Conservation (phyloP, 192 early-diverging fungal genomes). For the Coemansia guatemalensis region DNA sequence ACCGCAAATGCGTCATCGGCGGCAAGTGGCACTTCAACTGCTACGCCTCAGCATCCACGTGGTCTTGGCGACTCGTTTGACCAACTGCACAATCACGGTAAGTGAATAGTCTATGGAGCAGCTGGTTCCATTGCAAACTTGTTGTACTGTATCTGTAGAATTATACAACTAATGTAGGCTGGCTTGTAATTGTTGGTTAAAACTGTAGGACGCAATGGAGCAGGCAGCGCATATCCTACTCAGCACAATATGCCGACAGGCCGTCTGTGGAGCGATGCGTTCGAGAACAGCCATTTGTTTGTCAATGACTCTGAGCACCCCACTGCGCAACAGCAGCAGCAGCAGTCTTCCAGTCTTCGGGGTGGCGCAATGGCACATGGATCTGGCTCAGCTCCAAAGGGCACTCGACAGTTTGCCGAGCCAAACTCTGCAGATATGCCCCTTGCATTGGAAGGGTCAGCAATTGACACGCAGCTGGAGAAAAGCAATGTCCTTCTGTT, state of each 20-base stretch:
- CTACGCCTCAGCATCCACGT: slow-evolving; percentile 19
- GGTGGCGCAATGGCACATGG: not conserved
- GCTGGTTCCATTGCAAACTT: not conserved
- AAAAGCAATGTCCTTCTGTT: slow-evolving; percentile 89
- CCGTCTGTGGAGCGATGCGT: slow-evolving; percentile 46
- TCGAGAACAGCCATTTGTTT: slow-evolving; percentile 44
- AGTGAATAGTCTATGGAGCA: not conserved
- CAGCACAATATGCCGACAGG: slow-evolving; percentile 42
- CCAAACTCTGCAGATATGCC: not conserved
- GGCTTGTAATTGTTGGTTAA: not conserved
- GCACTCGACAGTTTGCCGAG: not conserved
- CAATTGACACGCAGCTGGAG: slow-evolving; percentile 63
- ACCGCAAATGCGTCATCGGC: slow-evolving; percentile 8
- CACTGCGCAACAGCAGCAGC: not conserved
- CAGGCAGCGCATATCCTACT: slow-evolving; percentile 38
- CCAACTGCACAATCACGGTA: slow-evolving; percentile 6
- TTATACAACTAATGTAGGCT: not conserved
- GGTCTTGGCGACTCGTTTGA: slow-evolving; percentile 26
- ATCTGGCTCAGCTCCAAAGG: not conserved
- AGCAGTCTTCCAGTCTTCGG: not conserved
- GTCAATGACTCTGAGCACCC: slow-evolving; percentile 13
- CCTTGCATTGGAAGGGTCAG: slow-evolving; percentile 2
- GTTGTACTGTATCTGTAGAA: not conserved
- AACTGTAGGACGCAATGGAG: slow-evolving; percentile 35
- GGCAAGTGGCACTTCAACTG: not conserved